Evolutionary conservation across 345 rosid species (phyloP), one percentile per base, ranked within the genome.

Genomic region (Eucalyptus shirleyi): DNA sequence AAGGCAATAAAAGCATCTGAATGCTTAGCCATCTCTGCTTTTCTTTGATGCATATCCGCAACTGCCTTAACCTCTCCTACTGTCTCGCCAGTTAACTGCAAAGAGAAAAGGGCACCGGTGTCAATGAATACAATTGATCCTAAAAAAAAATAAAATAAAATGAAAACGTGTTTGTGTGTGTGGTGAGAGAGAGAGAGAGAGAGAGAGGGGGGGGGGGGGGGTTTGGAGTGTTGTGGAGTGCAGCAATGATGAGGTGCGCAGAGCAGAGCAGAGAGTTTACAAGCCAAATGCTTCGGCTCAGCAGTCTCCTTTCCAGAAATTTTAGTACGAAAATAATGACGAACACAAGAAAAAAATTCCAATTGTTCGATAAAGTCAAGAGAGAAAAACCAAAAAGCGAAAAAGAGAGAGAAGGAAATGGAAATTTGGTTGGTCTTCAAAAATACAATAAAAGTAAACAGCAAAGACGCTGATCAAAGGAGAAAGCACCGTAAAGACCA

Each of bases 31-130:
- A 98, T 98, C 96, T 98, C 99, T 72, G 99, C 99, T 92, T 98
- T 98, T 92, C 99, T 96, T 94, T 98, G 99, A 91, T 98, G 99
- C 99, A 98, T 98, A 91, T 93, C 99, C 90, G 99, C 98, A 87
- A 98, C 99, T 89, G 99, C 99, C 94, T 97, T 98, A 93, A 98
- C 99, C 94, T 98, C 99, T 92, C 99, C 99, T 86, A 98, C 98
- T 91, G 99, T 98, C 93, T 95, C 98, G 91, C 99, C 99, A 94
- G 99, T 98, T 94, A 98, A 92, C 99, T 98, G 95, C 88, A 24
- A 86, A 40, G 67, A 87, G 42, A 55, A 34, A 72, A 37, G 47
- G 30, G 85, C 85, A 77, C 6, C 42, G 4, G 28, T 21, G 85
- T 44, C 85, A 21, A 77, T 40, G 85, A 77, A 40, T 77, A 77